Evolutionary conservation across 1,139 yeast genomes (phyloP).

Genomic region (Geotrichum citri-aurantii): DNA sequence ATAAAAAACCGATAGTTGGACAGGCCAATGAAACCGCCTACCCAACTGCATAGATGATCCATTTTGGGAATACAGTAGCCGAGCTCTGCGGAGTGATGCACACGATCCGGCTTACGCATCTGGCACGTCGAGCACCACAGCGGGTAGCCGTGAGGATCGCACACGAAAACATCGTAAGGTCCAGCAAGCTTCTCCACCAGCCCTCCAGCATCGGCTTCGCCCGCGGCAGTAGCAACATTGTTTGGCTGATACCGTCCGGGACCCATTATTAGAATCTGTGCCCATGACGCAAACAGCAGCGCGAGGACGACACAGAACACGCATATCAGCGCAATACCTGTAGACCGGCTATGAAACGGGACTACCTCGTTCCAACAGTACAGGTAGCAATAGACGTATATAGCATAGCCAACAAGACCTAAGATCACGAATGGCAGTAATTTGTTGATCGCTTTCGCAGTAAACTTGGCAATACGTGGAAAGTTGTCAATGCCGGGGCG

Average conservation of each 20-base stretch:
- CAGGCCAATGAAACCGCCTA: slow-evolving; percentile 77
- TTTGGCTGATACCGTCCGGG: slow-evolving; percentile 29
- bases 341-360: slow-evolving; percentile 20
- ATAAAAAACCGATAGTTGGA: slow-evolving; percentile 69
- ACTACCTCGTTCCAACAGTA: slow-evolving; percentile 33
- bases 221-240: neutral
- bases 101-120: slow-evolving; percentile 80
- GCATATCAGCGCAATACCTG: slow-evolving; percentile 33
- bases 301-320: slow-evolving; percentile 25
- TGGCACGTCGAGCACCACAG: slow-evolving; percentile 67
- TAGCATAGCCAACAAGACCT: slow-evolving; percentile 31
- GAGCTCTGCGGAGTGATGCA: slow-evolving; percentile 74
- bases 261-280: slow-evolving; percentile 31
- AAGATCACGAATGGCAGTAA: slow-evolving; percentile 25
- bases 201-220: neutral
- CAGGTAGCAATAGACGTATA: slow-evolving; percentile 36
- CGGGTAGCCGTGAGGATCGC: slow-evolving; percentile 43
- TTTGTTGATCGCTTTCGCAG: neutral
- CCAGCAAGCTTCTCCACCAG: neutral
- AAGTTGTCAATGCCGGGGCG: neutral
- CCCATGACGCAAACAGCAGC: slow-evolving; percentile 25
- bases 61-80: slow-evolving; percentile 56
- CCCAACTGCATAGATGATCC: slow-evolving; percentile 93
- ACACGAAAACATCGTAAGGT: slow-evolving; percentile 30
- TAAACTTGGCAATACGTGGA: neutral